Conservation (phyloP, 2,329 filamentous ascomycete species). For the Phoma herbarum region DNA sequence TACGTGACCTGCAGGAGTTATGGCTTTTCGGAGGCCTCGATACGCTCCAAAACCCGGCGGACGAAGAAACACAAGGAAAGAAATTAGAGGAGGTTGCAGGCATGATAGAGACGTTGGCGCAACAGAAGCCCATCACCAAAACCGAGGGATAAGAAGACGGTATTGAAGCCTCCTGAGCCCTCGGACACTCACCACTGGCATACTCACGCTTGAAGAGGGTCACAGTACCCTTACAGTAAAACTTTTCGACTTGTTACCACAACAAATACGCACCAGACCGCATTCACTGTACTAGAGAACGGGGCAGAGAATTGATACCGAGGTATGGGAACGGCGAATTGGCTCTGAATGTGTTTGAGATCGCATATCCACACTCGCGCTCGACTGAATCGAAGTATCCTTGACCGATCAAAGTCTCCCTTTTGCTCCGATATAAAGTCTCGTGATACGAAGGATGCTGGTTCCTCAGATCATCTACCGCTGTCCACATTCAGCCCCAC, state of each 20-base stretch:
- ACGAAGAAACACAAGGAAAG: conserved; percentile 32
- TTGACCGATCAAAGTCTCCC: too few relatives aligned
- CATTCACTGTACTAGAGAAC: too few relatives aligned
- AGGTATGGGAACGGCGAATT: too few relatives aligned
- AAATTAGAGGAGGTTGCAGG: conserved; percentile 28
- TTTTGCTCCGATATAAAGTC: too few relatives aligned
- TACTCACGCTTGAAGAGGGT: background rate
- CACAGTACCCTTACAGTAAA: too few relatives aligned
- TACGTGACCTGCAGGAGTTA: conserved; percentile 70
- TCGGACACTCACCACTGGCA: background rate
- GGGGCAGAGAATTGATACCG: too few relatives aligned
- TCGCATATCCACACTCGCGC: too few relatives aligned
- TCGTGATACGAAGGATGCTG: too few relatives aligned
- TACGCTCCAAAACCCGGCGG: conserved; percentile 55
- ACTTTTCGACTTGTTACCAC: background rate
- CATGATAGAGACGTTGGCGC: conserved; percentile 29
- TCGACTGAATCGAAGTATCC: too few relatives aligned
- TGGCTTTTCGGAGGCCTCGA: conserved; percentile 73
- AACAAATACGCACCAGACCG: background rate
- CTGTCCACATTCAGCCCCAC: too few relatives aligned
- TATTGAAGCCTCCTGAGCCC: background rate
- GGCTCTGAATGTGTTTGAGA: too few relatives aligned
- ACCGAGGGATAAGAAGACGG: background rate
- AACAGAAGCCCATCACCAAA: conserved; percentile 14
- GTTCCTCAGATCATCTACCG: too few relatives aligned